These are phyloP conservation scores for Phoma sp. DNA, from an alignment of 2,329 filamentous ascomycete genomes.

Conservation along the genomic window DNA sequence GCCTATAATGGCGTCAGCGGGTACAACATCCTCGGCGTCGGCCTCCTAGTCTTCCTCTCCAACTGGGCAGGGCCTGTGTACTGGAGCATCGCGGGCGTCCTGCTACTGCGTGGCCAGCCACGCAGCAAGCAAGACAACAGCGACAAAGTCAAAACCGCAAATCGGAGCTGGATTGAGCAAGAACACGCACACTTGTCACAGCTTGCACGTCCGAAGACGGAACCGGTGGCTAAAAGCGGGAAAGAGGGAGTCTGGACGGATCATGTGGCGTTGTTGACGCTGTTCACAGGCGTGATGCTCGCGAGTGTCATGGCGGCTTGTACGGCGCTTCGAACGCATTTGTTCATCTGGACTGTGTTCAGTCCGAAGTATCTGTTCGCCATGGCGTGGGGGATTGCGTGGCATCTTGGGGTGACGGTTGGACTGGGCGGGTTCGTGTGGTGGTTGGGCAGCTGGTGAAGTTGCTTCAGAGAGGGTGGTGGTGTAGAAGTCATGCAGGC, in stretches of 20 bases:
- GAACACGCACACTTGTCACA: slow-evolving; percentile 37
- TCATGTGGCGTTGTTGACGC: slow-evolving; percentile 70
- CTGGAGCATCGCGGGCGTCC: slow-evolving; percentile 74
- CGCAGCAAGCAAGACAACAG: background rate
- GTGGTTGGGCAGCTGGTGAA: slow-evolving; percentile 40
- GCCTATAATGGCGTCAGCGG: slow-evolving; percentile 89
- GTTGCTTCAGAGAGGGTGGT: background rate
- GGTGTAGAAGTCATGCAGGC: too few relatives aligned
- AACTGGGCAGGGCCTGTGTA: slow-evolving; percentile 94
- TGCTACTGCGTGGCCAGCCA: slow-evolving; percentile 49
- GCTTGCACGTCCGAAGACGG: slow-evolving; percentile 21
- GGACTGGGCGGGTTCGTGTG: slow-evolving; percentile 45
- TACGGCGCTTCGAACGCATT: slow-evolving; percentile 79
- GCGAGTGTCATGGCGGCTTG: slow-evolving; percentile 87
- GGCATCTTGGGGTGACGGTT: slow-evolving; percentile 68
- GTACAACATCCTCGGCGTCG: slow-evolving; percentile 83
- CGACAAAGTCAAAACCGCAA: slow-evolving; percentile 20
- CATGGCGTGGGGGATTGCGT: slow-evolving; percentile 83
- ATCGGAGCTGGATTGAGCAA: slow-evolving; percentile 37
- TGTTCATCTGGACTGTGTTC: slow-evolving; percentile 99
- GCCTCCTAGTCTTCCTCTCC: slow-evolving; percentile 79
- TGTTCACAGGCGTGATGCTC: slow-evolving; percentile 71
- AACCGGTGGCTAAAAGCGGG: slow-evolving; percentile 16
- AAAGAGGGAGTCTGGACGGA: slow-evolving; percentile 19
- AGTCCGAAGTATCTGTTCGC: slow-evolving; percentile 95